Base-by-base conservation (phyloP, 257 asterid genomes). In the Scutellaria baicalensis region DNA sequence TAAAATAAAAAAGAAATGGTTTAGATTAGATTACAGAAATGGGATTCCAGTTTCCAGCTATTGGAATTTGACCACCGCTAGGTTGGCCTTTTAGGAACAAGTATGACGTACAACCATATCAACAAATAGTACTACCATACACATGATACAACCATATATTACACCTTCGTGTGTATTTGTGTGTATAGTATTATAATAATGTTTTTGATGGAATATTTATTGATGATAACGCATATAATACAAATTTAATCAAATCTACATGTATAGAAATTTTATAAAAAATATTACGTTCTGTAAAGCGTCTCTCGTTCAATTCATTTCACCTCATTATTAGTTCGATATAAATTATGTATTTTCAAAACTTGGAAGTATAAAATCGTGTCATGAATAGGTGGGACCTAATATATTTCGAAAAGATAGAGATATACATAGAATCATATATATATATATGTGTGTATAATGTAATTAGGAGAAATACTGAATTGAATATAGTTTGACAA, bases 31-130 rank as follows among this genome's bases (percentile, higher is more conserved):
- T 33, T 67, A 71, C 49, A 23, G 33, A 68, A 72, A 71, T 54
- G 23, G 68, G 65, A 66, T 78, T 63, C 77, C 65, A 62, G 72
- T 69, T 43, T 76, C 84, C 86, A 83, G 89, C 86, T 79, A 66
- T 52, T 67, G 23, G 73, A 63, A 58, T 60, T 82, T 79, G 86
- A 81, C 83, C 80, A 74, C 77, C 70, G 75, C 75, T 21, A 20
- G 47, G 64, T 71, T 54, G 57, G 81, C 54, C 77, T 58, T 68
- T 69, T n/a, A 57, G 75, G 77, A 71, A 63, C 68, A 66, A 72
- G 57, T 62, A 47, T 57, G 64, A 49, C 17, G 82, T 73, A 71
- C 80, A 38, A 75, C 72, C 52, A 57, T 21, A 35, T 58, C 33
- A 50, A 23, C 67, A 18, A 18, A 58, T 39, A 10, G 71, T 75